phyloP scores from a whole-genome alignment of 495 filamentous ascomycete species.

The Annulohypoxylon bovei region DNA sequence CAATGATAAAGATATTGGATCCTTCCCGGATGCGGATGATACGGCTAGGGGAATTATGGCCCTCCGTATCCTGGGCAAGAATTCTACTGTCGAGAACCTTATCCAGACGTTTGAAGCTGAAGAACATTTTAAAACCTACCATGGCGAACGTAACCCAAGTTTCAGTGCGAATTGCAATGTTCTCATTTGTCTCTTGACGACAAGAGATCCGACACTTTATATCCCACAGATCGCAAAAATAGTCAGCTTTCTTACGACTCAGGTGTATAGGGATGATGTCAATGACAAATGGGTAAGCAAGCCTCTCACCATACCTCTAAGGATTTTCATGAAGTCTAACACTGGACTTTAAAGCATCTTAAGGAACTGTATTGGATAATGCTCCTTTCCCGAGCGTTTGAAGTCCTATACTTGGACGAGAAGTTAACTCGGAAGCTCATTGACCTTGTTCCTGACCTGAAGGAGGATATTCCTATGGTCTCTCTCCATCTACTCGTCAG shows the following conservation, averaged over 20 bases:
- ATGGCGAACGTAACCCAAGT: conserved; percentile 47
- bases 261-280: not conserved
- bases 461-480: conserved; percentile 2
- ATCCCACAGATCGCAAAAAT: not conserved
- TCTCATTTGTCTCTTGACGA: conserved; percentile 45
- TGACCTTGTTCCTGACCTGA: not conserved
- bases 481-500: not conserved
- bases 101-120: conserved; percentile 45
- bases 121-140: conserved; percentile 52
- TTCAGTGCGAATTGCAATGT: conserved; percentile 58
- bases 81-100: not conserved
- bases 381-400: conserved; percentile 5
- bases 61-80: conserved; percentile 33
- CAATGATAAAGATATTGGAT: too few relatives aligned
- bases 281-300: conserved; percentile 30
- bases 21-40: conserved; percentile 58
- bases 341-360: too few relatives aligned
- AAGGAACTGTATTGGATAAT: not conserved
- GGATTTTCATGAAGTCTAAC: too few relatives aligned
- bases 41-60: conserved; percentile 53
- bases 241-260: not conserved
- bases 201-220: not conserved
- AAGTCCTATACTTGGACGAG: too few relatives aligned
- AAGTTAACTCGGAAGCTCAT: too few relatives aligned
- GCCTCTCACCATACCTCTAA: too few relatives aligned